Evolutionary conservation across 371 early-diverging fungal genomes (phyloP).

Genomic region (Entomophthora muscae): DNA sequence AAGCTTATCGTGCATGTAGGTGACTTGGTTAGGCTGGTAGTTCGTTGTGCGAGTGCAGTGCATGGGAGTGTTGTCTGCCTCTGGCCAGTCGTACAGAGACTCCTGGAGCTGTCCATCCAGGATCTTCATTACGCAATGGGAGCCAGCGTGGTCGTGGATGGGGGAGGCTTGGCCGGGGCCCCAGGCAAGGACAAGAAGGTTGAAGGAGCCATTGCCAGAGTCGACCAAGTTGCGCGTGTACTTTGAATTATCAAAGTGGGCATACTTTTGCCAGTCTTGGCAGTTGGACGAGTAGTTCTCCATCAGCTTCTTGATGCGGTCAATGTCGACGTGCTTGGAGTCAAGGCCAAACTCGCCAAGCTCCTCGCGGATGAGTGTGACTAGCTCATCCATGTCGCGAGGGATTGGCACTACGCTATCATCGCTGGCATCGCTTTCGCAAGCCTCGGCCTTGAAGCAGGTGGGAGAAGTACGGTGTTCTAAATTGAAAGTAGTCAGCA

Average conservation of each 20-base stretch:
- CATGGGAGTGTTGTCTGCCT: slow-evolving; percentile 16
- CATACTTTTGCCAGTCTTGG: slow-evolving; percentile 57
- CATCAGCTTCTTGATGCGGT: slow-evolving; percentile 39
- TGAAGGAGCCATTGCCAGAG: slow-evolving; percentile 84
- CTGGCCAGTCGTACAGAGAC: slow-evolving; percentile 62
- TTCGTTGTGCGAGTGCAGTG: slow-evolving; percentile 22
- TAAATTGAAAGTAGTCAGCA: background rate
- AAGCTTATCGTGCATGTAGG: slow-evolving; percentile 79
- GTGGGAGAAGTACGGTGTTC: background rate
- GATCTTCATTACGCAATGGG: slow-evolving; percentile 89
- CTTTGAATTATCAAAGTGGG: slow-evolving; percentile 52
- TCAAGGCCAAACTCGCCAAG: slow-evolving; percentile 30
- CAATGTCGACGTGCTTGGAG: slow-evolving; percentile 35
- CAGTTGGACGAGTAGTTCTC: slow-evolving; percentile 35
- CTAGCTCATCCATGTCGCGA: slow-evolving; percentile 22
- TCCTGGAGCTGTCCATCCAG: slow-evolving; percentile 71
- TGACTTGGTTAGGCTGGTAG: slow-evolving; percentile 42
- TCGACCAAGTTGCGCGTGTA: slow-evolving; percentile 82
- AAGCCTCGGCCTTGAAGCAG: background rate
- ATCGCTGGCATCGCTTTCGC: background rate
- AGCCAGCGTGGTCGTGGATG: slow-evolving; percentile 83
- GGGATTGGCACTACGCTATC: slow-evolving; percentile 8
- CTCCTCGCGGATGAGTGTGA: slow-evolving; percentile 22
- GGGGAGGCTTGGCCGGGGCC: slow-evolving; percentile 43
- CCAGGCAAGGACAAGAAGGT: slow-evolving; percentile 84